phyloP scores from a whole-genome alignment of 257 asterid species.

The Capsicum chinense region DNA sequence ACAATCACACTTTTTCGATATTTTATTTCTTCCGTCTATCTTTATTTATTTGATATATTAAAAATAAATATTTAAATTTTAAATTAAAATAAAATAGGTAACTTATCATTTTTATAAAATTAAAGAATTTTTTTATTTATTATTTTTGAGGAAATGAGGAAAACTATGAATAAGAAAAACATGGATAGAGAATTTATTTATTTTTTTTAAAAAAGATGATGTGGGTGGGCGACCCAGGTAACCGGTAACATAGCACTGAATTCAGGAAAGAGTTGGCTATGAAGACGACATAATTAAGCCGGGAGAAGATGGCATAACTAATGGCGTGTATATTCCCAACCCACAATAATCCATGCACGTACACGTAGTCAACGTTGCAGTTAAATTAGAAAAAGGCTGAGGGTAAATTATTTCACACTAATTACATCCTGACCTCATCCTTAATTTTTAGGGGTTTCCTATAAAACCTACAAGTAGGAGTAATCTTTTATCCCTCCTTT shows the following conservation, averaged over 20 bases:
- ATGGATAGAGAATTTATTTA: too few species aligned
- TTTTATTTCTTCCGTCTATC: too few species aligned
- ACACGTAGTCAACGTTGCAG: slow-evolving; percentile 29
- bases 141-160: too few species aligned
- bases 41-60: too few species aligned
- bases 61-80: too few species aligned
- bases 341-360: background rate
- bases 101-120: too few species aligned
- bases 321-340: background rate
- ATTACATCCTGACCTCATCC: slow-evolving; percentile 30
- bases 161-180: too few species aligned
- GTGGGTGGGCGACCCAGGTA: slow-evolving; percentile 10
- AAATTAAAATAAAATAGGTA: too few species aligned
- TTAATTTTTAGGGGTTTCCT: background rate
- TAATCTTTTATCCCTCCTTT: too few species aligned
- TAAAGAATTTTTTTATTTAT: too few species aligned
- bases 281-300: slow-evolving; percentile 44
- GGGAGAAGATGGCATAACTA: slow-evolving; percentile 35
- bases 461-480: background rate
- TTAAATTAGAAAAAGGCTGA: background rate
- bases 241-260: slow-evolving; percentile 32
- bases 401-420: slow-evolving; percentile 43
- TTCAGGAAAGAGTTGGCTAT: background rate
- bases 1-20: background rate
- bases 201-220: background rate